These are phyloP conservation scores for Alternaria brassicicola DNA, from an alignment of 2,329 filamentous ascomycete species.

Conservation along the genomic window DNA sequence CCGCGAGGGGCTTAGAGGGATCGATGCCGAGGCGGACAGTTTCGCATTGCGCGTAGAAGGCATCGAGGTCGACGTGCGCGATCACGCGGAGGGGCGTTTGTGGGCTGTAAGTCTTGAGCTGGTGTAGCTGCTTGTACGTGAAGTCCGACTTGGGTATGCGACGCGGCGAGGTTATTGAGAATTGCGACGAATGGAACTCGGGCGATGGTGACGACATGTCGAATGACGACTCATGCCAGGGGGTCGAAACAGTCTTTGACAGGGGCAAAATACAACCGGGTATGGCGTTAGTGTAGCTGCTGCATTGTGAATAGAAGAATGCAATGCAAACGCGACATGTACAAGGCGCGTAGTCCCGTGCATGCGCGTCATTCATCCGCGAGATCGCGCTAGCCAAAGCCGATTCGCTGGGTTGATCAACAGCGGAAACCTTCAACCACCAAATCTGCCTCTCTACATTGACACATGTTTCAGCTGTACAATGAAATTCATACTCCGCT, in stretches of 20 bases:
- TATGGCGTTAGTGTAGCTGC: not conserved
- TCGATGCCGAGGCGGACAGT: conserved; percentile 80
- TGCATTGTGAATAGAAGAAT: conserved; percentile 5
- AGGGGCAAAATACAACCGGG: not conserved
- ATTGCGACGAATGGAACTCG: conserved; percentile 55
- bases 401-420: not conserved
- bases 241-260: not conserved
- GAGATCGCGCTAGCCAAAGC: conserved; percentile 26
- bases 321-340: conserved; percentile 7
- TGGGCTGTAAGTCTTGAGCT: conserved; percentile 72
- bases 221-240: conserved; percentile 7
- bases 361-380: conserved; percentile 41
- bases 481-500: no score
- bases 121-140: conserved; percentile 81
- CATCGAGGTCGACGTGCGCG: conserved; percentile 93
- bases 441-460: not conserved
- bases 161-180: conserved; percentile 45
- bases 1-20: conserved; percentile 81
- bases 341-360: conserved; percentile 41
- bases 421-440: not conserved
- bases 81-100: conserved; percentile 83
- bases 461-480: not conserved
- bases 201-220: conserved; percentile 57
- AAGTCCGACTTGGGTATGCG: conserved; percentile 68
- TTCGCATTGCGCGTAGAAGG: conserved; percentile 94